Conservation (phyloP, 2,329 filamentous ascomycete species). For the Sporothrix mexicana region DNA sequence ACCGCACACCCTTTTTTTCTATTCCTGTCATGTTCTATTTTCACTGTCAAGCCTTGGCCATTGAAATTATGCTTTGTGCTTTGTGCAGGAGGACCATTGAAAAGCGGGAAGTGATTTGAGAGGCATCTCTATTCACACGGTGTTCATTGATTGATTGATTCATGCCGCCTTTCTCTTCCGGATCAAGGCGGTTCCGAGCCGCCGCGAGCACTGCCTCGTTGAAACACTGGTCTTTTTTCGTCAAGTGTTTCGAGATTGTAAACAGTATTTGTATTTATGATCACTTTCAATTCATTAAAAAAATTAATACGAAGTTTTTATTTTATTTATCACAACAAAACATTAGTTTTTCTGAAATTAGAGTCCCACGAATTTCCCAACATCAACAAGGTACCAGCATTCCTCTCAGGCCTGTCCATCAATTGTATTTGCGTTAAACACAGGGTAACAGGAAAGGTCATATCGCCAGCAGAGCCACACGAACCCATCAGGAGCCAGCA, state of each 20-base stretch:
- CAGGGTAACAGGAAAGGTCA: too few species aligned
- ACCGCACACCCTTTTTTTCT: conserved; percentile 9
- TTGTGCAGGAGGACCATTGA: not conserved
- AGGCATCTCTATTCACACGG: not conserved
- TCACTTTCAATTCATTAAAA: too few species aligned
- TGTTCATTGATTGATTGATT: not conserved
- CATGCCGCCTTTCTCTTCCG: not conserved
- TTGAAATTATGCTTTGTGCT: not conserved
- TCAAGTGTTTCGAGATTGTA: conserved; percentile 12
- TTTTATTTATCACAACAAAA: too few species aligned
- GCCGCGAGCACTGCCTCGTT: conserved; percentile 15
- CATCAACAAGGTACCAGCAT: too few species aligned
- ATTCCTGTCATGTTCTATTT: not conserved
- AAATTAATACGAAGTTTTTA: too few species aligned
- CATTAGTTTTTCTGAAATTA: too few species aligned
- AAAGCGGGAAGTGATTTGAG: not conserved
- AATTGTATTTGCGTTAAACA: too few species aligned
- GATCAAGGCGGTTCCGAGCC: conserved; percentile 1
- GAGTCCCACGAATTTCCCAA: too few species aligned
- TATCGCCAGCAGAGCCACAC: too few species aligned
- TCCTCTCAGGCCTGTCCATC: too few species aligned
- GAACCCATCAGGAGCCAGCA: too few species aligned
- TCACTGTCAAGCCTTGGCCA: not conserved
- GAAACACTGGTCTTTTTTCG: not conserved
- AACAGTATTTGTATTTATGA: not conserved